Conservation (phyloP, 2,329 filamentous ascomycete genomes). For the Didymella exigua region DNA sequence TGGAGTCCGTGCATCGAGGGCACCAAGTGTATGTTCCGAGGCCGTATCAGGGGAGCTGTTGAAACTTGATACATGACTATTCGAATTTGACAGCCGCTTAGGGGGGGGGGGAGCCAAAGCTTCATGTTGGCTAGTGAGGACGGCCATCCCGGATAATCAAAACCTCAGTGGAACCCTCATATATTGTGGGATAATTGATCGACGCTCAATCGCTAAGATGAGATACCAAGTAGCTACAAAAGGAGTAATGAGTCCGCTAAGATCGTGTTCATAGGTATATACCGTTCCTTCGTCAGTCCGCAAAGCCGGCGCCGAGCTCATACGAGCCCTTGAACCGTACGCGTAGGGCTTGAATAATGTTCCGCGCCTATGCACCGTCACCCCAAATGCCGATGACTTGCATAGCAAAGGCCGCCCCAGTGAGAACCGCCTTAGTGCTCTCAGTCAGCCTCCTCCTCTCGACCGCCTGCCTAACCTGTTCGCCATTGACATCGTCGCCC, state of each 20-base stretch:
- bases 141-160: too few species aligned
- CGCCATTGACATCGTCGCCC: slow-evolving; percentile 55
- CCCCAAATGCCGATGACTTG: slow-evolving; percentile 57
- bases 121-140: not conserved
- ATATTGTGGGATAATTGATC: not conserved
- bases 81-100: not conserved
- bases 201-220: slow-evolving; percentile 4
- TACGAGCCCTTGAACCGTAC: not conserved
- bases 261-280: not conserved
- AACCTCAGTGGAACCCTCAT: not conserved
- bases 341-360: not conserved
- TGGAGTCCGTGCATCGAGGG: not conserved
- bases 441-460: slow-evolving; percentile 52
- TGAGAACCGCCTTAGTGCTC: slow-evolving; percentile 50
- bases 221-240: slow-evolving; percentile 1
- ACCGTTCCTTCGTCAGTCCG: not conserved
- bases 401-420: slow-evolving; percentile 54
- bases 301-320: not conserved
- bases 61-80: not conserved
- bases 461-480: slow-evolving; percentile 55
- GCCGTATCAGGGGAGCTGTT: too few species aligned
- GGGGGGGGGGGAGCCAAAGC: not conserved
- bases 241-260: slow-evolving; percentile 3
- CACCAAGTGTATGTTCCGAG: not conserved
- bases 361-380: slow-evolving; percentile 44